Conservation (phyloP, 2,329 filamentous ascomycete genomes). For the Leptodontidium sp. region DNA sequence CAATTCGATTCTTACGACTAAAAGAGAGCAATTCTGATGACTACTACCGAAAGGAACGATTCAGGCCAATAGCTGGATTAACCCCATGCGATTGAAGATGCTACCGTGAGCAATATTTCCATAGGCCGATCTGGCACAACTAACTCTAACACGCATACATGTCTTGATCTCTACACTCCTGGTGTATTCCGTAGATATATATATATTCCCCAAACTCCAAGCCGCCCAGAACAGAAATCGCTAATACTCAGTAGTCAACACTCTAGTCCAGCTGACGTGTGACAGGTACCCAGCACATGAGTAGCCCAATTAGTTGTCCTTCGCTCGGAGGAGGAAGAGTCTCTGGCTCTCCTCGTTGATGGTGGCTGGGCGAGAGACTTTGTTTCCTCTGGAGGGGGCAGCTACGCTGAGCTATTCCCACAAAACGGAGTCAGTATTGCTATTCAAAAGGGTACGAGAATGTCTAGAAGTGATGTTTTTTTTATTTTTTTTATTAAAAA, state of each 20-base stretch:
- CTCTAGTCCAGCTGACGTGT: background rate
- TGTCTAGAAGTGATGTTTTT: background rate
- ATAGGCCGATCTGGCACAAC: background rate
- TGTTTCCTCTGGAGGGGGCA: conserved; percentile 3
- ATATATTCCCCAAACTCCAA: background rate
- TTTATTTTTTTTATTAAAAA: too few species aligned
- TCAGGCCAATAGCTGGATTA: background rate
- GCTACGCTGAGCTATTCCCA: background rate
- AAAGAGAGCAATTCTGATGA: background rate
- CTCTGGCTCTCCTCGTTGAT: conserved; percentile 13
- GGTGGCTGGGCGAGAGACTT: background rate
- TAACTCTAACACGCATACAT: background rate
- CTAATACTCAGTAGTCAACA: background rate
- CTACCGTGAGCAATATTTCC: background rate
- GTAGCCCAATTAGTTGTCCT: background rate
- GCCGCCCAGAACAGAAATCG: background rate
- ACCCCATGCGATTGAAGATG: background rate
- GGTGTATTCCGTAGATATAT: background rate
- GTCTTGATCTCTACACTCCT: background rate
- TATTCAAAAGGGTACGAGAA: background rate
- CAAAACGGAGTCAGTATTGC: background rate
- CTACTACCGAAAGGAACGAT: background rate
- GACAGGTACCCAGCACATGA: background rate
- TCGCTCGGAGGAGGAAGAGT: conserved; percentile 14
- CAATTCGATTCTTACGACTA: background rate